Conservation (phyloP, 768 basidiomycete species). For the Hypsizygus marmoreus region DNA sequence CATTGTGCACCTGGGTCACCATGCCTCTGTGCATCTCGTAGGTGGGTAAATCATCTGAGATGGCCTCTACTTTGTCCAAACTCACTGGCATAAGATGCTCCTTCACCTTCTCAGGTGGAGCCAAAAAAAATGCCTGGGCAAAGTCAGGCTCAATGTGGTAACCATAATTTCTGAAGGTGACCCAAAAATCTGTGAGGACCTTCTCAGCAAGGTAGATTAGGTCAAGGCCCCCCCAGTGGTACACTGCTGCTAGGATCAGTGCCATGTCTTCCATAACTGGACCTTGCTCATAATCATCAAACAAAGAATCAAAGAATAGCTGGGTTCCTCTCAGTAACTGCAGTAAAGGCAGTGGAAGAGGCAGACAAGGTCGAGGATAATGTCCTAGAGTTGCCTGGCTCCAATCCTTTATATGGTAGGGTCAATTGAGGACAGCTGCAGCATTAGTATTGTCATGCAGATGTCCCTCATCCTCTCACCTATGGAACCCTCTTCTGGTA, state of each 20-base stretch:
- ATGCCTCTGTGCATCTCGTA: neutral
- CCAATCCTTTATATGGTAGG: conserved; percentile 5
- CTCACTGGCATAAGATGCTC: conserved; percentile 14
- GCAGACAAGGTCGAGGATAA: conserved; percentile 2
- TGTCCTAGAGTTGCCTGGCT: neutral
- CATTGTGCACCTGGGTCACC: neutral
- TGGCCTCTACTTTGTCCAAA: neutral
- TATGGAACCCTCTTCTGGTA: neutral
- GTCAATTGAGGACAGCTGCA: neutral
- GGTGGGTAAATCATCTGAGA: no score
- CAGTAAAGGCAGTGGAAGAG: conserved; percentile 7
- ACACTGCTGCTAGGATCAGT: no score
- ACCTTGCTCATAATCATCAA: conserved; percentile 17
- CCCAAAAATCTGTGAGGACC: conserved; percentile 14
- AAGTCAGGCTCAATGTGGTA: conserved; percentile 11
- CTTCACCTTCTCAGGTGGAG: neutral
- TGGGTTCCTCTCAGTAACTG: neutral
- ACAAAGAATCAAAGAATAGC: neutral
- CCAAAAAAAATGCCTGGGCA: conserved; percentile 8
- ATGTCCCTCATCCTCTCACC: neutral
- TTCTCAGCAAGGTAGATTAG: conserved; percentile 15
- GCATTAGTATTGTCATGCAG: neutral
- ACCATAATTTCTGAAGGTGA: conserved; percentile 16
- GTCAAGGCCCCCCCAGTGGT: neutral
- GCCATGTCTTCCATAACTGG: conserved; percentile 11